phyloP scores from a whole-genome alignment of 179 eudicot species.

The Corrigiola litoralis region DNA sequence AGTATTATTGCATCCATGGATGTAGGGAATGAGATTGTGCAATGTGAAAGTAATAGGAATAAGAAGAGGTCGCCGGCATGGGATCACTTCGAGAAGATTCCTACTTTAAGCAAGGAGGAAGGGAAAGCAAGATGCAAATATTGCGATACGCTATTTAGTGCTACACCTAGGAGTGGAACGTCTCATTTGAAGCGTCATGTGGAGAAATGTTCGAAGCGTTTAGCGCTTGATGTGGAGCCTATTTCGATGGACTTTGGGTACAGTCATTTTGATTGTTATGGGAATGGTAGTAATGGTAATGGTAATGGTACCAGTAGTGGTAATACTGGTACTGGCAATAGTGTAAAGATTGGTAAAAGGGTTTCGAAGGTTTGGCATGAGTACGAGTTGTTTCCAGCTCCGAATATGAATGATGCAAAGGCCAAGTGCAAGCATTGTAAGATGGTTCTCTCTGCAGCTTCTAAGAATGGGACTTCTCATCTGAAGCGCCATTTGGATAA shows the following conservation, averaged over 20 bases:
- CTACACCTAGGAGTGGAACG: constrained; percentile 51
- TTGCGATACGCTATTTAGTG: constrained; percentile 34
- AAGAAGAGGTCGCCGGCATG: constrained; percentile 45
- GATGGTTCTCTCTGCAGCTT: constrained; percentile 38
- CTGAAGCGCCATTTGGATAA: constrained; percentile 48
- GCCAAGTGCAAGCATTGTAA: constrained; percentile 50
- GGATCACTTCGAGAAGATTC: constrained; percentile 53
- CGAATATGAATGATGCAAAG: constrained; percentile 38
- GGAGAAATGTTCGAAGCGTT: constrained; percentile 43
- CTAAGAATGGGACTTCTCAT: constrained; percentile 51
- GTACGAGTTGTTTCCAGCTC: constrained; percentile 37
- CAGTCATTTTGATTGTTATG: constrained; percentile 34
- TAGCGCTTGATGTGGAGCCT: constrained; percentile 32
- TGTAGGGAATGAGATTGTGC: constrained; percentile 34
- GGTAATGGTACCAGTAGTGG: constrained; percentile 19
- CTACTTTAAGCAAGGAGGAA: constrained; percentile 29
- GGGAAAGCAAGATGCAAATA: constrained; percentile 45
- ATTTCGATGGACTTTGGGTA: constrained; percentile 28
- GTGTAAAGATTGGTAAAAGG: constrained; percentile 29
- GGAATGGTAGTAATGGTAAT: too few species aligned
- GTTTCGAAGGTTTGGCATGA: constrained; percentile 49
- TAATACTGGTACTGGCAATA: constrained; percentile 21
- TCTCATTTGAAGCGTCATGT: constrained; percentile 50
- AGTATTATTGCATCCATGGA: constrained; percentile 25
- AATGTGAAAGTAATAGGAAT: constrained; percentile 33